Evolutionary conservation across 2,329 filamentous ascomycete genomes (phyloP).

Genomic region (Aspergillus arachidicola): DNA sequence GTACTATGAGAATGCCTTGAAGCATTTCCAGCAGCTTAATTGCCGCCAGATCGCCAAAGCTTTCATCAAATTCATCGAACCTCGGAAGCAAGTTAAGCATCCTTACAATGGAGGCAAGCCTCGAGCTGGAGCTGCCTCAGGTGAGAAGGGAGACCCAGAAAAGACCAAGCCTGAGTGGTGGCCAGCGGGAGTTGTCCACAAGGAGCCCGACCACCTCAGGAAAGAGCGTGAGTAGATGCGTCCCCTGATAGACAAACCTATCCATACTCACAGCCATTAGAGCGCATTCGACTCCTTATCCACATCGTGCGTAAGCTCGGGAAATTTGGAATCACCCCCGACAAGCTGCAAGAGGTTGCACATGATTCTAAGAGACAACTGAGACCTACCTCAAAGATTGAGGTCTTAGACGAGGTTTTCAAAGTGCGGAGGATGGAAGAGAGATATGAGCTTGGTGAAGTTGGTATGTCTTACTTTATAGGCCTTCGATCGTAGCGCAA

Average conservation of each 20-base stretch:
- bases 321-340: constrained; percentile 38
- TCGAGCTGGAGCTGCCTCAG: constrained; percentile 36
- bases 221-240: constrained; percentile 45
- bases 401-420: constrained; percentile 46
- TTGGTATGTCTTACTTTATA: constrained; percentile 32
- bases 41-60: constrained; percentile 49
- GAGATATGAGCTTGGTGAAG: constrained; percentile 43
- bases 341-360: constrained; percentile 44
- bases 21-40: constrained; percentile 49
- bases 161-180: constrained; percentile 50
- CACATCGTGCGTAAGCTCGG: constrained; percentile 45
- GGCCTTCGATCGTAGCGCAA: not conserved
- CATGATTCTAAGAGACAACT: constrained; percentile 43
- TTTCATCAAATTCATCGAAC: constrained; percentile 51
- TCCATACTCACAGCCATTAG: constrained; percentile 23
- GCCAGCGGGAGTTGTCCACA: constrained; percentile 49
- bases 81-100: constrained; percentile 51
- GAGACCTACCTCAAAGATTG: constrained; percentile 36
- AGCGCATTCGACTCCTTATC: constrained; percentile 41
- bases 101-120: constrained; percentile 52
- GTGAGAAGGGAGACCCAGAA: constrained; percentile 44
- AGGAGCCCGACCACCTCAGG: constrained; percentile 52
- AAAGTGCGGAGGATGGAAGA: constrained; percentile 44
- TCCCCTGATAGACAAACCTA: not conserved
- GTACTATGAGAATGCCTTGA: constrained; percentile 47